phyloP scores from a whole-genome alignment of 441 rosid species.

The Aquilaria agallochum region DNA sequence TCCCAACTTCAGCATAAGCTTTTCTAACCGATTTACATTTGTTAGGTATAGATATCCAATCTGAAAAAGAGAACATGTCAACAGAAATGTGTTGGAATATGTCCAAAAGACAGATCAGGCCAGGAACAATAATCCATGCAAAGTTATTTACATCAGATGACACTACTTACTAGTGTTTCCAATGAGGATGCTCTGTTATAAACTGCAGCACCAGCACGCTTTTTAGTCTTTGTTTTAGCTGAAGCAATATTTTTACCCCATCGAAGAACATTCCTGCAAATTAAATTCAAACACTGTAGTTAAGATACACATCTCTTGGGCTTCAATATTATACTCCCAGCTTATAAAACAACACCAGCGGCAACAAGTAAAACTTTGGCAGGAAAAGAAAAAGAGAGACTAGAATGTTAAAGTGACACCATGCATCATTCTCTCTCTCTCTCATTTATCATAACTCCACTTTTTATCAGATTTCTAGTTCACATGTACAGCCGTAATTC shows the following conservation, averaged over 20 bases:
- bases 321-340: too few species aligned
- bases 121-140: not conserved
- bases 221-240: conserved; percentile 66
- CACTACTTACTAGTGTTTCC: conserved; percentile 67
- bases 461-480: too few species aligned
- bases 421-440: too few species aligned
- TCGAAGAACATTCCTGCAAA: conserved; percentile 57
- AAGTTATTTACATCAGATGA: conserved; percentile 2
- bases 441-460: too few species aligned
- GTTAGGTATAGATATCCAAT: conserved; percentile 78
- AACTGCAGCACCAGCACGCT: conserved; percentile 75
- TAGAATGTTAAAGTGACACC: too few species aligned
- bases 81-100: not conserved
- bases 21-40: conserved; percentile 65
- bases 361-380: too few species aligned
- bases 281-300: not conserved
- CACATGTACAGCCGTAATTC: too few species aligned
- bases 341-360: too few species aligned
- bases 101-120: not conserved
- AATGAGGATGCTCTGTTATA: conserved; percentile 91
- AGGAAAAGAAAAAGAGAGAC: too few species aligned
- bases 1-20: conserved; percentile 75
- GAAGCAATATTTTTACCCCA: conserved; percentile 88
- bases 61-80: conserved; percentile 24
- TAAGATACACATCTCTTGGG: too few species aligned